Conservation (phyloP, 1,139 yeast genomes). For the Suhomyces bribrorum region DNA sequence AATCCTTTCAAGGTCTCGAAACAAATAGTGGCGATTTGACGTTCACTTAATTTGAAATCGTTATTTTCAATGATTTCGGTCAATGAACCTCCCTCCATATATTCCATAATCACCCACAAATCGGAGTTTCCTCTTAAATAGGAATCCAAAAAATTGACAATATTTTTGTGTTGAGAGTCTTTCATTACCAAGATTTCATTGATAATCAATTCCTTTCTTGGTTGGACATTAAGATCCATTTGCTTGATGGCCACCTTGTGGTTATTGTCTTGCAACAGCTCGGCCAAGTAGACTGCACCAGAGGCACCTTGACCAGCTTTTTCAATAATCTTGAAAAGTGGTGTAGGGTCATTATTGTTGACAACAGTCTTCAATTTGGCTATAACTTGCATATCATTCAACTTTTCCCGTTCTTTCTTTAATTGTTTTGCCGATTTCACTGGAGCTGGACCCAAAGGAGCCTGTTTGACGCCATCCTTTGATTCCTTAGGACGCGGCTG, state of each 20-base stretch:
- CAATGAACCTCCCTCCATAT: conserved; percentile 54
- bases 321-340: conserved; percentile 81
- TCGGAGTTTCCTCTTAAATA: conserved; percentile 45
- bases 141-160: conserved; percentile 50
- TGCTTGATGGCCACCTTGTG: conserved; percentile 85
- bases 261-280: conserved; percentile 42
- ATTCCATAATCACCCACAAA: conserved; percentile 32
- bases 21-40: conserved; percentile 89
- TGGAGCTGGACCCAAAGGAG: conserved; percentile 19
- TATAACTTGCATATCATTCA: conserved; percentile 86
- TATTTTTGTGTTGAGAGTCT: conserved; percentile 49
- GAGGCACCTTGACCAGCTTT: conserved; percentile 99
- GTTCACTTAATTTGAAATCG: conserved; percentile 62
- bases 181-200: conserved; percentile 53
- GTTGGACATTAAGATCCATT: conserved; percentile 91
- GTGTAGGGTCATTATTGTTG: conserved; percentile 78
- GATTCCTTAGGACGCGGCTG: conserved; percentile 20
- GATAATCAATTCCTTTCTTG: conserved; percentile 87
- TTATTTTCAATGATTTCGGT: conserved; percentile 90
- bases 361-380: conserved; percentile 84
- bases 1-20: conserved; percentile 89
- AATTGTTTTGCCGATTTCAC: conserved; percentile 45
- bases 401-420: conserved; percentile 66
- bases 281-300: conserved; percentile 92
- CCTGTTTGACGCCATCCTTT: conserved; percentile 8